phyloP scores from a whole-genome alignment of 192 early-diverging fungal species.

The Umbelopsis isabellina region DNA sequence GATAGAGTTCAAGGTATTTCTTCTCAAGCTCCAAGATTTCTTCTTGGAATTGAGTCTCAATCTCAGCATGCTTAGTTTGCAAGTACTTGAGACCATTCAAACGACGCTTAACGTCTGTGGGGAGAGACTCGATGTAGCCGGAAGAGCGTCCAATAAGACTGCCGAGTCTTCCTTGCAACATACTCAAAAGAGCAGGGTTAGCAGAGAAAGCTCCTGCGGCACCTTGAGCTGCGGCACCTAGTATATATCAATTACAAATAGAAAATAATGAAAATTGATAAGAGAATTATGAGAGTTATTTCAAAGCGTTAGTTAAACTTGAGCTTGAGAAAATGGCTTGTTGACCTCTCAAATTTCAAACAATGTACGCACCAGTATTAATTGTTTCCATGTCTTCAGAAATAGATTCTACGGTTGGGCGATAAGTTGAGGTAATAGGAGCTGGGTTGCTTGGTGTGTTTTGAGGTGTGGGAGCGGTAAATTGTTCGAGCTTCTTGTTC shows the following conservation, averaged over 20 bases:
- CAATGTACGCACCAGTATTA: constrained; percentile 27
- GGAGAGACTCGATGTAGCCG: constrained; percentile 73
- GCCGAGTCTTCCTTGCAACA: constrained; percentile 78
- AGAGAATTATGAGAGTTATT: constrained; percentile 2
- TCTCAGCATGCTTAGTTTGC: constrained; percentile 83
- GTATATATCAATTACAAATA: neutral
- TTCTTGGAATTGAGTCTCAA: constrained; percentile 90
- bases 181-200: constrained; percentile 70
- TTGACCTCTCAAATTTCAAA: neutral
- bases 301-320: neutral
- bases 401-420: constrained; percentile 47
- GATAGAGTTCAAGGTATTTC: constrained; percentile 87
- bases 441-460: constrained; percentile 60
- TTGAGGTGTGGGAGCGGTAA: constrained; percentile 59
- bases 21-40: constrained; percentile 96
- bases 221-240: constrained; percentile 23
- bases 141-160: constrained; percentile 79
- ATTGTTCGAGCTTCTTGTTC: constrained; percentile 55
- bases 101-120: constrained; percentile 80
- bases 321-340: neutral
- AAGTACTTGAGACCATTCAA: constrained; percentile 86
- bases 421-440: constrained; percentile 54
- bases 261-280: neutral
- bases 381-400: constrained; percentile 55
- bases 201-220: constrained; percentile 41